Evolutionary conservation across 169 alveolate species (phyloP).

Genomic region (Plasmodium adleri): DNA sequence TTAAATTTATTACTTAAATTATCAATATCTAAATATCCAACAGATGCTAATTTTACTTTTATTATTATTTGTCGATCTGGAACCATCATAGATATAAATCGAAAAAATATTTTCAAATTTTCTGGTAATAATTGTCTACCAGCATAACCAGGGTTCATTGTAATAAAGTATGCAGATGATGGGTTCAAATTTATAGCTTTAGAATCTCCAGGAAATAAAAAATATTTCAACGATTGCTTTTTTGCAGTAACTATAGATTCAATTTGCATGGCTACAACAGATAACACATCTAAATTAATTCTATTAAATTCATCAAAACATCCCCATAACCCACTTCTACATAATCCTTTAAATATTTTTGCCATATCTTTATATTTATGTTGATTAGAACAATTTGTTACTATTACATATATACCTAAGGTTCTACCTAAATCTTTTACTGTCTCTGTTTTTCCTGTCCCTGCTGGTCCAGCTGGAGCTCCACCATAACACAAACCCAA

Average conservation of each 20-base stretch:
- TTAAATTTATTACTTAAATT: constrained; percentile 94
- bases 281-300: constrained; percentile 95
- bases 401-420: constrained; percentile 97
- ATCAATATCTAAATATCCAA: constrained; percentile 96
- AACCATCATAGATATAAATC: constrained; percentile 94
- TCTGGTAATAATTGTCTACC: constrained; percentile 98
- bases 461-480: constrained; percentile 99
- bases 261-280: constrained; percentile 96
- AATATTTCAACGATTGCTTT: constrained; percentile 85
- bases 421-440: constrained; percentile 98
- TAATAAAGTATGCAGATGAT: constrained; percentile 96
- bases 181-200: constrained; percentile 93
- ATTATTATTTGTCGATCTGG: constrained; percentile 94
- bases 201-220: constrained; percentile 86
- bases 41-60: constrained; percentile 95
- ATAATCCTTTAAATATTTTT: constrained; percentile 95
- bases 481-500: constrained; percentile 97
- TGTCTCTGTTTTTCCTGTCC: constrained; percentile 99
- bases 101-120: constrained; percentile 94
- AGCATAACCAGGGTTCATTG: constrained; percentile 99
- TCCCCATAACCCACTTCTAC: constrained; percentile 99
- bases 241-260: constrained; percentile 94
- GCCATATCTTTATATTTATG: constrained; percentile 98
- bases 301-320: constrained; percentile 99
- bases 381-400: constrained; percentile 98